Conservation (phyloP, 805 yeast species). For the Kuraishia ogatae region DNA sequence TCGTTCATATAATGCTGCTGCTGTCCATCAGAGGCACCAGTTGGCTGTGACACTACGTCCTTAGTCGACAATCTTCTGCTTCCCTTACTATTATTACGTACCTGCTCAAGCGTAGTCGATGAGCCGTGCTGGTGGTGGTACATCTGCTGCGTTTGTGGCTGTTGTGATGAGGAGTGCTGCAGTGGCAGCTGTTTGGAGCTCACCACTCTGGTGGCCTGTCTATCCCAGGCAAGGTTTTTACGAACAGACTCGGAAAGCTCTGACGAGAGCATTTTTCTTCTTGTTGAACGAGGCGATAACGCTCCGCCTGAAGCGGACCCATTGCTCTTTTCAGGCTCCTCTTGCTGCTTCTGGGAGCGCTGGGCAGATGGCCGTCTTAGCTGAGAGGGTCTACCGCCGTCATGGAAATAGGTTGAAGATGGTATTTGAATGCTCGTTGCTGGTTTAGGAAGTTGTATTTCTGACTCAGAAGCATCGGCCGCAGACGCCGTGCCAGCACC, state of each 20-base stretch:
- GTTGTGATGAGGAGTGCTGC: not conserved
- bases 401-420: not conserved
- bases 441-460: not conserved
- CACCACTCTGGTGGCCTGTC: not conserved
- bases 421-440: not conserved
- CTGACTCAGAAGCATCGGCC: not conserved
- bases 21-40: not conserved
- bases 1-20: not conserved
- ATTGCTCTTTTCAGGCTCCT: not conserved
- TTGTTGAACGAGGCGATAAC: constrained; percentile 3
- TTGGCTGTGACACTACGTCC: not conserved
- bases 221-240: constrained; percentile 2
- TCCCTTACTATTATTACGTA: not conserved
- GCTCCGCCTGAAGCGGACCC: not conserved
- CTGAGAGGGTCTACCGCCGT: not conserved
- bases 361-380: not conserved
- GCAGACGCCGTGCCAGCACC: not conserved
- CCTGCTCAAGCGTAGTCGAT: not conserved
- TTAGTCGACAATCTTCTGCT: not conserved
- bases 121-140: not conserved
- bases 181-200: not conserved
- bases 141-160: not conserved
- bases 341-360: not conserved
- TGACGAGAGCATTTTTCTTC: constrained; percentile 2
- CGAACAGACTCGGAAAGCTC: constrained; percentile 3